These are phyloP conservation scores for Arachnomyces sp. DNA, from an alignment of 2,329 filamentous ascomycete species.

Conservation along the genomic window DNA sequence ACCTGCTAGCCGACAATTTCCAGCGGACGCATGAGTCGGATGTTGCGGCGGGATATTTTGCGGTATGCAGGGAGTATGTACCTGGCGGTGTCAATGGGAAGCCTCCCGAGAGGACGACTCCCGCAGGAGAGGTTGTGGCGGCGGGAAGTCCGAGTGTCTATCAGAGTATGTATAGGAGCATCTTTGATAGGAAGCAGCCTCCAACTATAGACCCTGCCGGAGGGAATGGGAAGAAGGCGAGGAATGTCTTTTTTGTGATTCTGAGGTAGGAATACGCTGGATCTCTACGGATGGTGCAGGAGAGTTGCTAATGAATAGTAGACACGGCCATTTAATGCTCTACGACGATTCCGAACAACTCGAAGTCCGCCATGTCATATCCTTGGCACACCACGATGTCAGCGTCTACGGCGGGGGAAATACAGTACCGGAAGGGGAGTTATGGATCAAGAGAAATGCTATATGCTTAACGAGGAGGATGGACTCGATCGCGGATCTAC, in stretches of 20 bases:
- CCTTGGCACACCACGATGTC: constrained; percentile 75
- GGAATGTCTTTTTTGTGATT: constrained; percentile 90
- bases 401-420: constrained; percentile 76
- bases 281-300: not conserved
- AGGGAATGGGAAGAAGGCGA: constrained; percentile 50
- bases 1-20: constrained; percentile 52
- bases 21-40: constrained; percentile 59
- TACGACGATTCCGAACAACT: constrained; percentile 94
- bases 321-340: constrained; percentile 91
- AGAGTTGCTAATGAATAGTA: constrained; percentile 29
- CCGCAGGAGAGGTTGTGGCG: constrained; percentile 67
- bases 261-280: constrained; percentile 53
- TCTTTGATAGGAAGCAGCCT: constrained; percentile 72
- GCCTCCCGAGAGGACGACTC: constrained; percentile 76
- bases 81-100: constrained; percentile 88
- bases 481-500: constrained; percentile 43
- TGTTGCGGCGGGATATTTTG: constrained; percentile 84
- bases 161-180: constrained; percentile 93
- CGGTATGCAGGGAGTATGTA: constrained; percentile 87
- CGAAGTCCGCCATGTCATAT: constrained; percentile 93
- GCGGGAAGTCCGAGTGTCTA: constrained; percentile 88
- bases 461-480: constrained; percentile 65
- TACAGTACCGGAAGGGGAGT: constrained; percentile 75
- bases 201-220: constrained; percentile 48
- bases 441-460: constrained; percentile 92